These are phyloP conservation scores for Pisolithus sp. DNA, from an alignment of 768 basidiomycete genomes.

Conservation along the genomic window DNA sequence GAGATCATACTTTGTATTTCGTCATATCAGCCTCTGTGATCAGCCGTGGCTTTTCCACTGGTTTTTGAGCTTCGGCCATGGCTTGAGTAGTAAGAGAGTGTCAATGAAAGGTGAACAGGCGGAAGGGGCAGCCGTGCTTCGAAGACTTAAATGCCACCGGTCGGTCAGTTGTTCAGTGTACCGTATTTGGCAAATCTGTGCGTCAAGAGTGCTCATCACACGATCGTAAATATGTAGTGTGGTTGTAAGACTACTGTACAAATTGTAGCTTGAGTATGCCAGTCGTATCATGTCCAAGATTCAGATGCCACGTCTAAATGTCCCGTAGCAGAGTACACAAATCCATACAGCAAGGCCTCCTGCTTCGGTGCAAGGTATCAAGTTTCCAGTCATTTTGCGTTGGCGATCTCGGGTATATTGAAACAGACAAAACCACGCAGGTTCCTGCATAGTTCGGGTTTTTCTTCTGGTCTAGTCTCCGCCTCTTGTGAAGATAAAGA, in stretches of 20 bases:
- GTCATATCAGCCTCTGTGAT: conserved; percentile 71
- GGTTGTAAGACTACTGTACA: conserved; percentile 21
- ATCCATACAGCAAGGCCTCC: not conserved
- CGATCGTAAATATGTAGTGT: conserved; percentile 5
- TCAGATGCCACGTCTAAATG: conserved; percentile 15
- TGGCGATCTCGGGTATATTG: conserved; percentile 27
- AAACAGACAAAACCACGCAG: conserved; percentile 52
- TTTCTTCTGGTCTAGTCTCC: conserved; percentile 15
- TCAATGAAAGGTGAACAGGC: conserved; percentile 1
- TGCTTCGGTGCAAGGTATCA: conserved; percentile 13
- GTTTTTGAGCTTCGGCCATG: conserved; percentile 54
- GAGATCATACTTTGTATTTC: conserved; percentile 69
- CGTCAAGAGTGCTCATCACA: not conserved
- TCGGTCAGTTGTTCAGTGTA: conserved; percentile 2
- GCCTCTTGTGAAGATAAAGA: conserved; percentile 12
- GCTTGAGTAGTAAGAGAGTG: conserved; percentile 4
- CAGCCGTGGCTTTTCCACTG: conserved; percentile 47
- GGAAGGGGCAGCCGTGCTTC: not conserved
- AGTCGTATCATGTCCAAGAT: conserved; percentile 19
- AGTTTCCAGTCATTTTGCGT: conserved; percentile 8
- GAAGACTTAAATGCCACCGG: not conserved
- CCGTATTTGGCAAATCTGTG: conserved; percentile 22
- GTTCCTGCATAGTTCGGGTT: conserved; percentile 30
- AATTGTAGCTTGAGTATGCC: conserved; percentile 6
- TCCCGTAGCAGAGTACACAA: conserved; percentile 3